Evolutionary conservation across 2,329 filamentous ascomycete species (phyloP).

Genomic region (Leptographium procerum): DNA sequence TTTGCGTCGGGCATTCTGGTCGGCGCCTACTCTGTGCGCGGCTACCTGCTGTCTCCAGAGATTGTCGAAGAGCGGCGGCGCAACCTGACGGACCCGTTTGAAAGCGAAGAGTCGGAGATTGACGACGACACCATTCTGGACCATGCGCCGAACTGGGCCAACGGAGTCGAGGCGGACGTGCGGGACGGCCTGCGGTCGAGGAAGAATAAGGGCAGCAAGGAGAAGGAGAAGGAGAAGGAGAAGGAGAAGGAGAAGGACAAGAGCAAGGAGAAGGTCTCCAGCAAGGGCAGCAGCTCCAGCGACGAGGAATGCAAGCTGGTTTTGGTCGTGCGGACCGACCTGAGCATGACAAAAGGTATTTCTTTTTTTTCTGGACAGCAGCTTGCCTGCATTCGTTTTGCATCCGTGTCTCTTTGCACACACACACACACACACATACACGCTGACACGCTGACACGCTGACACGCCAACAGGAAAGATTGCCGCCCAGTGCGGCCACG

Average conservation of each 20-base stretch:
- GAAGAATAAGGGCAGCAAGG: neutral
- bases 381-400: too few relatives aligned
- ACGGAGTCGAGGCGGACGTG: slow-evolving; percentile 47
- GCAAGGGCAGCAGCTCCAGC: slow-evolving; percentile 20
- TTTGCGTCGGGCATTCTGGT: slow-evolving; percentile 71
- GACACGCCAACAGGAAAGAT: slow-evolving; percentile 63
- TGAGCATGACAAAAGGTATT: slow-evolving; percentile 91
- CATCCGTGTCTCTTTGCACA: neutral
- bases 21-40: slow-evolving; percentile 58
- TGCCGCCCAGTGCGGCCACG: slow-evolving; percentile 87
- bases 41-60: slow-evolving; percentile 46
- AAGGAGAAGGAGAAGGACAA: slow-evolving; percentile 26
- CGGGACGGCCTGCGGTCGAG: slow-evolving; percentile 40
- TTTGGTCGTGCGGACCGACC: slow-evolving; percentile 80
- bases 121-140: slow-evolving; percentile 50
- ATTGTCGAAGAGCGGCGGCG: slow-evolving; percentile 45
- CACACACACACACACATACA: neutral
- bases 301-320: slow-evolving; percentile 90
- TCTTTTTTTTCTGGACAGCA: neutral
- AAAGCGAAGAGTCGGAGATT: slow-evolving; percentile 59
- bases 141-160: slow-evolving; percentile 57
- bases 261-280: slow-evolving; percentile 32
- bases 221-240: slow-evolving; percentile 17
- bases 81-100: slow-evolving; percentile 47
- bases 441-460: neutral